phyloP scores from a whole-genome alignment of 1,284 basidiomycete genomes.

The Cryptococcus sp. region DNA sequence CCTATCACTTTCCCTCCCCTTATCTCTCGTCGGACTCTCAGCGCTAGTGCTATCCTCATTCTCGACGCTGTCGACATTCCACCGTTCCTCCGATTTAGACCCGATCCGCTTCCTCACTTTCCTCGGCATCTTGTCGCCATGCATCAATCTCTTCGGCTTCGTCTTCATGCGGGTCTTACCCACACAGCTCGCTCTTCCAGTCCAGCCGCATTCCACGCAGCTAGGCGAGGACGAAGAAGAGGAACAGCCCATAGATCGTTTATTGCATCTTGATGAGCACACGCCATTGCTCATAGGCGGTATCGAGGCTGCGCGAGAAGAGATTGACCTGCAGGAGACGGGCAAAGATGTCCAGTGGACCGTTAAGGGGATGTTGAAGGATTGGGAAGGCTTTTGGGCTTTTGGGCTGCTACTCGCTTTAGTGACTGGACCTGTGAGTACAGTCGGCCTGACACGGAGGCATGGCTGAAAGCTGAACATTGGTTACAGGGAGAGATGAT shows the following conservation, averaged over 20 bases:
- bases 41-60: slow-evolving; percentile 50
- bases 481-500: slow-evolving; percentile 45
- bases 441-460: background rate
- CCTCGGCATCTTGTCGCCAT: slow-evolving; percentile 54
- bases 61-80: slow-evolving; percentile 39
- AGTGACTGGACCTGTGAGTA: slow-evolving; percentile 50
- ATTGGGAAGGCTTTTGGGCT: slow-evolving; percentile 51
- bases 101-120: slow-evolving; percentile 45
- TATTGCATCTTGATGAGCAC: slow-evolving; percentile 47
- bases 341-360: slow-evolving; percentile 47
- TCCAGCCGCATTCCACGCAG: background rate
- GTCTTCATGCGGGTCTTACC: slow-evolving; percentile 50
- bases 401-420: slow-evolving; percentile 48
- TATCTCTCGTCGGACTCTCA: slow-evolving; percentile 50
- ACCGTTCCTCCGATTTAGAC: slow-evolving; percentile 36
- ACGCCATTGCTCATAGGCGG: slow-evolving; percentile 53
- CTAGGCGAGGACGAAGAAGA: slow-evolving; percentile 17
- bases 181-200: background rate
- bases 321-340: slow-evolving; percentile 36
- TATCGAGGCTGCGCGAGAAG: slow-evolving; percentile 47
- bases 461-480: background rate
- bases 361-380: slow-evolving; percentile 33
- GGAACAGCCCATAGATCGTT: slow-evolving; percentile 19
- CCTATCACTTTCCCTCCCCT: slow-evolving; percentile 50
- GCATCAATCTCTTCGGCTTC: slow-evolving; percentile 47